A percentile compares a stretch with the other conserved stretches of the same genome.
Conservation (phyloP, 257 asterid genomes). For the Cruciata laevipes region DNA sequence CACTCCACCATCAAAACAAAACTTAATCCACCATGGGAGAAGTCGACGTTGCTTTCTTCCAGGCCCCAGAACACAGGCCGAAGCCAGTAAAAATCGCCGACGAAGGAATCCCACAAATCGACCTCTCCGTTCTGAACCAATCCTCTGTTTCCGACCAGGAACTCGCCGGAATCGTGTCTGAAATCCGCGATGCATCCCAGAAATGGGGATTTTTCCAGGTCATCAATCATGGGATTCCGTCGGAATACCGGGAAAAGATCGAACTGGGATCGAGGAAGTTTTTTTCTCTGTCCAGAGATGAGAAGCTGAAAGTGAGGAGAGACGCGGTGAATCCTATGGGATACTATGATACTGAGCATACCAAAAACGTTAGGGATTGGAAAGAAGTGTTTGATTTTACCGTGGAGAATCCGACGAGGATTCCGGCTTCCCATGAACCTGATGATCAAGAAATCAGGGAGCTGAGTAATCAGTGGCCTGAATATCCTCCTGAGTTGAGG, state of each 20-base stretch:
- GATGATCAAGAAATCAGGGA: constrained; percentile 13
- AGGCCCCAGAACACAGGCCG: constrained; percentile 55
- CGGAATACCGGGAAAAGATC: constrained; percentile 31
- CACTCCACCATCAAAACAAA: background rate
- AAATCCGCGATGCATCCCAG: constrained; percentile 50
- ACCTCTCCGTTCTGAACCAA: constrained; percentile 36
- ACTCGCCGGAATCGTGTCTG: constrained; percentile 28
- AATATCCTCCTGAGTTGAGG: constrained; percentile 12
- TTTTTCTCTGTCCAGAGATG: constrained; percentile 48
- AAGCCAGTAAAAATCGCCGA: constrained; percentile 33
- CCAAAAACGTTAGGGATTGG: constrained; percentile 47
- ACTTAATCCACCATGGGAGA: constrained; percentile 37
- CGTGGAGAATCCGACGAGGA: background rate
- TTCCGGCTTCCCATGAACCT: constrained; percentile 2
- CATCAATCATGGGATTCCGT: constrained; percentile 73
- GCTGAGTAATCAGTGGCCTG: constrained; percentile 8
- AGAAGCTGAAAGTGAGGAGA: constrained; percentile 35
- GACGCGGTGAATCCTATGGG: constrained; percentile 2
- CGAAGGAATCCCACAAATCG: constrained; percentile 57
- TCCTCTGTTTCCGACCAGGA: constrained; percentile 12
- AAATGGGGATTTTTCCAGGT: constrained; percentile 78
- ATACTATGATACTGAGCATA: constrained; percentile 1
- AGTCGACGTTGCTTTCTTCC: constrained; percentile 45
- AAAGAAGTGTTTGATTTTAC: constrained; percentile 46
- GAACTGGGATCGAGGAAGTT: constrained; percentile 44